These are phyloP conservation scores for Kickxella alabastrina DNA, from an alignment of 192 early-diverging fungal species.

Conservation along the genomic window DNA sequence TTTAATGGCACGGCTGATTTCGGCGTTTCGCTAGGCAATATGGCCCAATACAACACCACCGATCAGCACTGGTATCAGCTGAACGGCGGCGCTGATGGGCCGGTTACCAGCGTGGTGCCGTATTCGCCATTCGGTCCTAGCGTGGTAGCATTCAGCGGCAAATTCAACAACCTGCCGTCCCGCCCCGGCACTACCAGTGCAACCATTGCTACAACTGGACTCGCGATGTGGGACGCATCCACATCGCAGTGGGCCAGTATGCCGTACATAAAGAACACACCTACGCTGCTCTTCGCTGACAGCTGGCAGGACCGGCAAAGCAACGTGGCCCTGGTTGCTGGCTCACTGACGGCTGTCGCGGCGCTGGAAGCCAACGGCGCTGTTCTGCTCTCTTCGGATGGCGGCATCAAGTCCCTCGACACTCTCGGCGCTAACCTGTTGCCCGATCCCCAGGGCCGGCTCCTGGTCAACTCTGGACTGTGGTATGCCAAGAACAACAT, in stretches of 20 bases:
- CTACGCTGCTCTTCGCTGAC: slow-evolving; percentile 28
- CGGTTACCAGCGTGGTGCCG: slow-evolving; percentile 45
- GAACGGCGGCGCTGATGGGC: slow-evolving; percentile 49
- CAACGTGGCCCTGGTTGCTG: slow-evolving; percentile 37
- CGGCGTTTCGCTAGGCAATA: slow-evolving; percentile 17
- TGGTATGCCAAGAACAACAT: slow-evolving; percentile 54
- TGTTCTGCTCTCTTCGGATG: slow-evolving; percentile 18
- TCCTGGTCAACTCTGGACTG: slow-evolving; percentile 51
- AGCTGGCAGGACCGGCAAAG: slow-evolving; percentile 7
- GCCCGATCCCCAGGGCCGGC: slow-evolving; percentile 13
- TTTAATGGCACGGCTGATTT: slow-evolving; percentile 40
- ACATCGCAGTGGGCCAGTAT: slow-evolving; percentile 29
- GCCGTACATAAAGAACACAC: slow-evolving; percentile 30
- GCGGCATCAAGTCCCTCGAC: slow-evolving; percentile 30
- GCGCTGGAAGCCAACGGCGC: slow-evolving; percentile 39
- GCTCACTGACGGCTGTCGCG: slow-evolving; percentile 33
- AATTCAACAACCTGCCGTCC: slow-evolving; percentile 18
- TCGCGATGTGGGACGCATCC: slow-evolving; percentile 41
- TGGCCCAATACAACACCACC: slow-evolving; percentile 43
- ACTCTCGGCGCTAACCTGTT: slow-evolving; percentile 28
- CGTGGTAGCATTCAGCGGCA: slow-evolving; percentile 27
- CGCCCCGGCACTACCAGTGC: slow-evolving; percentile 1
- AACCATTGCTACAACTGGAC: slow-evolving; percentile 9
- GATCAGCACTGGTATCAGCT: slow-evolving; percentile 39
- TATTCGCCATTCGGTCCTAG: slow-evolving; percentile 41